These are phyloP conservation scores for Exsudoporus frostii DNA, from an alignment of 768 basidiomycete genomes.

Conservation along the genomic window DNA sequence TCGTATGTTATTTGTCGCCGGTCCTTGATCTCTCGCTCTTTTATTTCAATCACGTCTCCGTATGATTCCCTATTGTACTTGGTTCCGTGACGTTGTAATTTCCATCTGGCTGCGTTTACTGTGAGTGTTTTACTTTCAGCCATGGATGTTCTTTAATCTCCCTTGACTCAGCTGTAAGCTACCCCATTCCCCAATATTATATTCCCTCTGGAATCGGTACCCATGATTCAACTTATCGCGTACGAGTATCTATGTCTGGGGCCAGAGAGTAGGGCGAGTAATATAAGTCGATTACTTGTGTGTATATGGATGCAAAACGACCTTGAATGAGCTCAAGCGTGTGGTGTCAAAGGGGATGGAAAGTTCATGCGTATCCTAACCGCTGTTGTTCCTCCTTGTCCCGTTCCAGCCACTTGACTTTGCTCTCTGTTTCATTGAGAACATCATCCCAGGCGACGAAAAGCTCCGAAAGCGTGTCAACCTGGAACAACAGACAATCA, in stretches of 20 bases:
- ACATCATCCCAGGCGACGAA: slow-evolving; percentile 86
- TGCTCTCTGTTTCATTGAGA: slow-evolving; percentile 63
- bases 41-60: slow-evolving; percentile 4
- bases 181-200: slow-evolving; percentile 12
- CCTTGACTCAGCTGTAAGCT: slow-evolving; percentile 21
- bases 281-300: slow-evolving; percentile 17
- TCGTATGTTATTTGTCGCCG: slow-evolving; percentile 8
- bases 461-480: slow-evolving; percentile 77
- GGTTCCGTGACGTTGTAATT: slow-evolving; percentile 22
- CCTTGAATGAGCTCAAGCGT: background rate
- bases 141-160: slow-evolving; percentile 12
- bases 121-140: slow-evolving; percentile 7
- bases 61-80: slow-evolving; percentile 19
- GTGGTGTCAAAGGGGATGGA: background rate
- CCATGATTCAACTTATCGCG: slow-evolving; percentile 6
- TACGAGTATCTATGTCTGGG: slow-evolving; percentile 7
- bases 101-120: slow-evolving; percentile 11
- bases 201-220: slow-evolving; percentile 12
- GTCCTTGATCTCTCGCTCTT: slow-evolving; percentile 1
- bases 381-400: slow-evolving; percentile 57
- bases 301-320: slow-evolving; percentile 9
- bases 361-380: slow-evolving; percentile 53
- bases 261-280: slow-evolving; percentile 13
- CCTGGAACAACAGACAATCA: slow-evolving; percentile 37
- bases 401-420: slow-evolving; percentile 53